Base-by-base conservation (phyloP, 2,329 filamentous ascomycete species). In the Fusarium bulbicola region DNA sequence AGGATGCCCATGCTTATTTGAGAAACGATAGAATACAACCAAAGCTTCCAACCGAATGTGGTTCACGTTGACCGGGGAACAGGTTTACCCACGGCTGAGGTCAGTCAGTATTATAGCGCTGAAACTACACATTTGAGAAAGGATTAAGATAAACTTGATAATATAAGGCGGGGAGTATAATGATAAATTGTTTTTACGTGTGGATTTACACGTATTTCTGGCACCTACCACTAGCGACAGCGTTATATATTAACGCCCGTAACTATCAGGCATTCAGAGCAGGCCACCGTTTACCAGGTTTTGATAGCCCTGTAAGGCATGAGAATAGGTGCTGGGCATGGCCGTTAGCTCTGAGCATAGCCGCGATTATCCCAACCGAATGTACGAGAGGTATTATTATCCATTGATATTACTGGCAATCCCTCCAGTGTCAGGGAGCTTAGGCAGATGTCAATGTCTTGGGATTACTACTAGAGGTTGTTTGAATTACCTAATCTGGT, bases 241-340 rank as follows among this genome's bases (percentile, higher is more conserved):
- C 28, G 24, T 28, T 68, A 63, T 40, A 28, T 65, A 45, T 45
- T 30, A 45, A 57, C 34, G 73, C 40, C 66, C 62, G 66, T 67
- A 52, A 43, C 49, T 40, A 30, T 40, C 66, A 62, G 49, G 58
- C 50, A 49, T n/a, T 52, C 62, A 54, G 57, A 46, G 61, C 36
- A 49, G 26, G 59, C 66, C 59, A 36, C 34, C 36, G 39, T 57
- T 24, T 16, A 28, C 26, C 58, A 45, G 39, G 43, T n/a, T 45
- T 57, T 45, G 30, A 34, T 43, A 32, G 13, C 39, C 28, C 18
- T 45, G 18, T 14, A 40, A 54, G 36, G 24, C 50, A 18, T 54
- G 36, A 30, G 28, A 30, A 30, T 14, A 21, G 39, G 18, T 53
- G 32, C 21, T 30, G 39, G 21, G 21, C 14, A 32, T 21, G 15